phyloP scores from a whole-genome alignment of 371 early-diverging fungal species.

The Mortierella sp. region DNA sequence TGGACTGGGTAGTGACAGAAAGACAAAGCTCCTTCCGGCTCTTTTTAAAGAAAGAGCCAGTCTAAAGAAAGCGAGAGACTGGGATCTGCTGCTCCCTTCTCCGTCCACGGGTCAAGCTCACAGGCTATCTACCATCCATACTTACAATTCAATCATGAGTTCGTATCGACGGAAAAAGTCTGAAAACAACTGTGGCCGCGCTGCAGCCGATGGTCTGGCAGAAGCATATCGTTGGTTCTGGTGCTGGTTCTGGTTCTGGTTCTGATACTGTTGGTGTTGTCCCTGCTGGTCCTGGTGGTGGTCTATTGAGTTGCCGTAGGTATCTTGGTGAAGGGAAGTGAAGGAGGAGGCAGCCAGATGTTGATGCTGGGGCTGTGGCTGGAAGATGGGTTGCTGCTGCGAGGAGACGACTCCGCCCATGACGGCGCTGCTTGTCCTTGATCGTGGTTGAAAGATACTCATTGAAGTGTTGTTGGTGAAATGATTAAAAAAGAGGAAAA shows the following conservation, averaged over 20 bases:
- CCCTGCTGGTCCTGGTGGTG: slow-evolving; percentile 6
- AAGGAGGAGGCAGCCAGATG: not conserved
- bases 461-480: not conserved
- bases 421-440: slow-evolving; percentile 40
- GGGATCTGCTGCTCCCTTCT: not conserved
- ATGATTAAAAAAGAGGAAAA: not conserved
- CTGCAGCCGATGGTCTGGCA: slow-evolving; percentile 16
- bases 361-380: slow-evolving; percentile 19
- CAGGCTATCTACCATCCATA: not conserved
- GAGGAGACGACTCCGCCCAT: slow-evolving; percentile 15
- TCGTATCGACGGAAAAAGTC: slow-evolving; percentile 64
- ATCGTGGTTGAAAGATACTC: slow-evolving; percentile 46
- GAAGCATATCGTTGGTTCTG: slow-evolving; percentile 23
- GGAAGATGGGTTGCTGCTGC: slow-evolving; percentile 14
- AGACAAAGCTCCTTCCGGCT: not conserved
- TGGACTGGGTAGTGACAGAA: slow-evolving; percentile 1
- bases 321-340: not conserved
- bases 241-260: slow-evolving; percentile 15
- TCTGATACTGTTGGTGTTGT: not conserved
- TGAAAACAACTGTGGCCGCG: slow-evolving; percentile 53
- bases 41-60: not conserved
- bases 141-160: slow-evolving; percentile 73
- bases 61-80: not conserved
- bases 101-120: not conserved
- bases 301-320: slow-evolving; percentile 25